Base-by-base conservation (phyloP, 2,329 filamentous ascomycete genomes). In the Grosmannia penicillata region DNA sequence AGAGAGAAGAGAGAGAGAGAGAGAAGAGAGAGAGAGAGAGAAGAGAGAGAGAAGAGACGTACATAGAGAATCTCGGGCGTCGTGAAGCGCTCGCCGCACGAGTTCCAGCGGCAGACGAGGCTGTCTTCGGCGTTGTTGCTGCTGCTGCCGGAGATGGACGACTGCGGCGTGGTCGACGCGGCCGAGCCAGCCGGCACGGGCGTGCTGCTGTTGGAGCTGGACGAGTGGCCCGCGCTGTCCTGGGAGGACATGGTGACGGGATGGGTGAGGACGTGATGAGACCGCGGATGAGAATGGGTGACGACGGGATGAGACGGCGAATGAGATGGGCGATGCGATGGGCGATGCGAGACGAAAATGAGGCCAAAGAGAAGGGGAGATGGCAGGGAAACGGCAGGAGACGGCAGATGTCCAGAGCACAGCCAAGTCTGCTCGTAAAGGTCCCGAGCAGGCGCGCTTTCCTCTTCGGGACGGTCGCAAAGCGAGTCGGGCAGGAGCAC, bases 31-130 rank as follows among this genome's bases (percentile, higher is more conserved):
- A 21, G 18, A 4, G 13, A 11, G 21, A 18, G 17, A 21, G 24
- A 22, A 4, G n/a, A 33, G 25, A 4, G n/a, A 19, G n/a, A 34
- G 11, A 21, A 18, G 14, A 15, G 26, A 59, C 70, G 58, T 62
- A 76, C 72, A 53, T 78, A 78, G 48, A 78, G 68, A 41, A 59
- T 57, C 54, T 77, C 72, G 13, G 73, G 65, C 8, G 60, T 65
- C 32, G 56, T 58, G 49, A 77, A 78, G 47, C 70, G 72, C 49
- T 75, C 68, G 49, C 62, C 64, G 51, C 73, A 78, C 38, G 61
- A 58, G 43, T 65, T 65, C 73, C 73, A 78, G 47, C 70, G 69
- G 55, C 73, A 78, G 39, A 65, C 63, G 25, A 78, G 64, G 50
- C 67, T 70, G 46, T 76, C 72, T 24, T 70, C 64, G 7, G 22